Percentiles rank a stretch among this genome's conserved stretches.
phyloP scores from a whole-genome alignment of 2,329 filamentous ascomycete species.

The Cladophialophora chaetospira region DNA sequence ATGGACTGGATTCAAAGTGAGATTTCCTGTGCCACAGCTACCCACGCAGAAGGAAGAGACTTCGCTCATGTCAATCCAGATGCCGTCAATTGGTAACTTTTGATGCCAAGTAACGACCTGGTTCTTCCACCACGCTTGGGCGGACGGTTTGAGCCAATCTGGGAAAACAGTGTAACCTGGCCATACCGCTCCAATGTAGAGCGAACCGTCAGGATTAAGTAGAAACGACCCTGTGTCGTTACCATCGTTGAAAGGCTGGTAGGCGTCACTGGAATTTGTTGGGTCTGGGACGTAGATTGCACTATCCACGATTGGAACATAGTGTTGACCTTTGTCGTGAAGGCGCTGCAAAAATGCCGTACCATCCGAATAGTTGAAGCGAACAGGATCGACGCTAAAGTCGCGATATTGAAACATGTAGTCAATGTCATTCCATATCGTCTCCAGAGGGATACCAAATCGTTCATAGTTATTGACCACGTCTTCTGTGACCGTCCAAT shows the following conservation, averaged over 20 bases:
- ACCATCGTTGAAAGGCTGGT: conserved; percentile 55
- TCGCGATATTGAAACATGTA: conserved; percentile 64
- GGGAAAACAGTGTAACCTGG: conserved; percentile 62
- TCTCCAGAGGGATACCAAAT: conserved; percentile 60
- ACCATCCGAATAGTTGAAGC: conserved; percentile 54
- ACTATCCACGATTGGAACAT: conserved; percentile 62
- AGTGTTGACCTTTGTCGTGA: conserved; percentile 58
- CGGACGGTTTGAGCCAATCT: conserved; percentile 62
- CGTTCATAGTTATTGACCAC: conserved; percentile 56
- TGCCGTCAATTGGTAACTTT: conserved; percentile 55
- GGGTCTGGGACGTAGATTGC: conserved; percentile 74
- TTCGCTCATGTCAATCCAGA: conserved; percentile 66
- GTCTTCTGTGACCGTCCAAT: conserved; percentile 64
- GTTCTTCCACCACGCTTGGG: conserved; percentile 62
- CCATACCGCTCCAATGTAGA: conserved; percentile 59
- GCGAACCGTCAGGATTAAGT: conserved; percentile 56
- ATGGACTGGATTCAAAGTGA: conserved; percentile 69
- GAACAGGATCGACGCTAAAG: conserved; percentile 58
- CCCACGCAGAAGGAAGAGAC: conserved; percentile 69
- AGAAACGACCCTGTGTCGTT: conserved; percentile 54
- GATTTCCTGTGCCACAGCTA: conserved; percentile 67
- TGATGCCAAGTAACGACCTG: conserved; percentile 56
- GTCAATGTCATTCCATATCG: conserved; percentile 48
- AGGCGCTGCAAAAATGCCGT: conserved; percentile 55
- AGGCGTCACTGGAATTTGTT: conserved; percentile 66